phyloP scores from a whole-genome alignment of 257 asterid genomes.

The Sherardia arvensis region DNA sequence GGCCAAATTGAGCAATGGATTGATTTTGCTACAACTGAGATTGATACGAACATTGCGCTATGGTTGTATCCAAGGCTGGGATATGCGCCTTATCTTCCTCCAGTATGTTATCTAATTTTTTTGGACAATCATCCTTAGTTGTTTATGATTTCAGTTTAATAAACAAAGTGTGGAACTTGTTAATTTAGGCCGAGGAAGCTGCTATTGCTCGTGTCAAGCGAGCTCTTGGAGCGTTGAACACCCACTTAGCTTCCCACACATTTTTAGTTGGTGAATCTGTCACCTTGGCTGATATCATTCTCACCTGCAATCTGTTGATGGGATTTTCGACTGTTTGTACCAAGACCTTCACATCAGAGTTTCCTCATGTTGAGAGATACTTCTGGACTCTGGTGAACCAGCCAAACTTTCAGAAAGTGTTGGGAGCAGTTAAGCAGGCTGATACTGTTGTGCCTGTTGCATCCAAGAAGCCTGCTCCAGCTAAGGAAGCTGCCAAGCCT shows the following conservation, averaged over 20 bases:
- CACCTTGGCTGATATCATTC: conserved; percentile 71
- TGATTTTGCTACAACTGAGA: conserved; percentile 62
- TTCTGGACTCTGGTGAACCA: conserved; percentile 87
- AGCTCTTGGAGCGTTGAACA: conserved; percentile 60
- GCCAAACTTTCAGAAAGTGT: conserved; percentile 61
- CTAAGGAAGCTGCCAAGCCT: conserved; percentile 56
- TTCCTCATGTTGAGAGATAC: conserved; percentile 89
- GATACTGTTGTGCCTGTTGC: conserved; percentile 56
- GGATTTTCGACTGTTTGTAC: conserved; percentile 47
- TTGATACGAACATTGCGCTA: conserved; percentile 34
- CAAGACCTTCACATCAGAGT: conserved; percentile 77
- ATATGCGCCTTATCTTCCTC: conserved; percentile 31
- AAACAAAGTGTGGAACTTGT: neutral
- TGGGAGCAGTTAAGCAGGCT: conserved; percentile 57
- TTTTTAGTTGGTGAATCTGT: conserved; percentile 79
- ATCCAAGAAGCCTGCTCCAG: conserved; percentile 62
- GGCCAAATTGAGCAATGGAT: conserved; percentile 78
- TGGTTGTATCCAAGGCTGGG: conserved; percentile 78
- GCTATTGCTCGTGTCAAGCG: conserved; percentile 59
- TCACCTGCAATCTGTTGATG: conserved; percentile 45
- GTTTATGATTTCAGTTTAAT: neutral
- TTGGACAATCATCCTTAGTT: neutral
- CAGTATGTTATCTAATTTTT: conserved; percentile 24
- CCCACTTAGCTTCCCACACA: conserved; percentile 67
- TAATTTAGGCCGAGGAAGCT: conserved; percentile 65